These are phyloP conservation scores for Ophiostoma angusticollis DNA, from an alignment of 2,329 filamentous ascomycete genomes.

Conservation along the genomic window DNA sequence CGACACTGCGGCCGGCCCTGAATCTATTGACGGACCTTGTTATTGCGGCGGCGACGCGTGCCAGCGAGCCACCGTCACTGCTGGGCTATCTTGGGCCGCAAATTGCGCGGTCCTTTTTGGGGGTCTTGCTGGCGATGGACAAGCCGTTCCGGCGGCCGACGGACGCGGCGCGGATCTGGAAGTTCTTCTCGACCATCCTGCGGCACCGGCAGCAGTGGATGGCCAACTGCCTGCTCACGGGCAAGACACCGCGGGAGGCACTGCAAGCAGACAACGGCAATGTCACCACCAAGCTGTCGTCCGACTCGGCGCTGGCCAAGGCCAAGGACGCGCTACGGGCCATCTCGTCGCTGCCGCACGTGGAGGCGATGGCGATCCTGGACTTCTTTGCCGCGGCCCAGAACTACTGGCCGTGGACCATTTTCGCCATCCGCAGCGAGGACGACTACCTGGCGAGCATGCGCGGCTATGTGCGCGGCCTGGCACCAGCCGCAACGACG, in stretches of 20 bases:
- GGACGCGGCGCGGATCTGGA: slow-evolving; percentile 64
- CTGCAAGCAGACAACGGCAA: slow-evolving; percentile 44
- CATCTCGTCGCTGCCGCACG: slow-evolving; percentile 50
- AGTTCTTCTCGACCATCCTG: slow-evolving; percentile 72
- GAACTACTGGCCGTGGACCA: slow-evolving; percentile 93
- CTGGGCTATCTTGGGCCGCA: slow-evolving; percentile 77
- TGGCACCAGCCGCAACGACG: slow-evolving; percentile 39
- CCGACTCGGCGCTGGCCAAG: slow-evolving; percentile 56
- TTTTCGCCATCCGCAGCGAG: slow-evolving; percentile 65
- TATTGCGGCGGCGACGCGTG: slow-evolving; percentile 46
- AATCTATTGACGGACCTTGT: slow-evolving; percentile 62
- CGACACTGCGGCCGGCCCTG: slow-evolving; percentile 52
- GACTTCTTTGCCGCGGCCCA: slow-evolving; percentile 81
- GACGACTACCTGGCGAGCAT: slow-evolving; percentile 59
- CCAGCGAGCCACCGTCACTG: slow-evolving; percentile 78
- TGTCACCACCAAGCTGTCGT: slow-evolving; percentile 33
- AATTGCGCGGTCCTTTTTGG: slow-evolving; percentile 72
- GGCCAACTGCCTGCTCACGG: slow-evolving; percentile 82
- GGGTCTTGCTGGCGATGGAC: slow-evolving; percentile 63
- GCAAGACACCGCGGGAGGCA: slow-evolving; percentile 67
- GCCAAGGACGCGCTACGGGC: slow-evolving; percentile 59
- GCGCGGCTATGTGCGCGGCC: slow-evolving; percentile 51
- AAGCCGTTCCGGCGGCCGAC: slow-evolving; percentile 55
- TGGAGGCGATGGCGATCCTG: slow-evolving; percentile 60
- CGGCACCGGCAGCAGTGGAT: slow-evolving; percentile 92